Evolutionary conservation across 352 stramenopile genomes (phyloP), one percentile per base, ranked within the genome.

Genomic region (Phytopythium vexans): DNA sequence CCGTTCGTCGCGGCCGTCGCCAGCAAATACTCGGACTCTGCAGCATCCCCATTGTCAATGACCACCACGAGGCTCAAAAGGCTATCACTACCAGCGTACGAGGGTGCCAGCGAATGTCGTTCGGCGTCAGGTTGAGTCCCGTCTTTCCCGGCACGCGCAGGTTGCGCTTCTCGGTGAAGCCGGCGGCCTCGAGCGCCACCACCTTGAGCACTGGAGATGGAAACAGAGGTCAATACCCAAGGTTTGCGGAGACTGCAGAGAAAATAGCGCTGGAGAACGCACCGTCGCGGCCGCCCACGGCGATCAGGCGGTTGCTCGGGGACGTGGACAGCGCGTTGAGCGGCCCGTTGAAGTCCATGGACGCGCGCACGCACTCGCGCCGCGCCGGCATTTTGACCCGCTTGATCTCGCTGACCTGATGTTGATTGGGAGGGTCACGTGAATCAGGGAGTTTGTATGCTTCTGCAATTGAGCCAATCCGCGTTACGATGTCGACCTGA

Each of bases 71-170:
- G 35, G 7, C 1, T 15, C 21, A 14, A 49, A 33, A 39, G 6
- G 21, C 11, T 47, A 6, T 14, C 31, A 43, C 10, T 41, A 52
- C 4, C 15, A 1, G 63, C 75, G 49, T 79, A 94, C 84, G 82
- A 40, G 83, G 86, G 58, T 95, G 82, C 86, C 86, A 95, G 6
- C 86, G 86, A 41, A 95, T 94, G 55, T 95, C 86, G 51, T 94
- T 95, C 14, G 86, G 94, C 52, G 80, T 95, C 34, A 95, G 93
- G 57, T 89, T 95, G 44, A 94, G 70, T 34, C 80, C 91, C 10
- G 83, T 77, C 47, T 93, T 95, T 44, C 81, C 80, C 8, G 54
- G 58, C 9, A 86, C 84, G 49, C 86, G 80, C 52, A 95, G 58
- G 57, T 95, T 95, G 43, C 82, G 74, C 53, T 91, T 91, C 60